Base-by-base conservation (phyloP, 805 yeast genomes). In the Metschnikowia hibisci region DNA sequence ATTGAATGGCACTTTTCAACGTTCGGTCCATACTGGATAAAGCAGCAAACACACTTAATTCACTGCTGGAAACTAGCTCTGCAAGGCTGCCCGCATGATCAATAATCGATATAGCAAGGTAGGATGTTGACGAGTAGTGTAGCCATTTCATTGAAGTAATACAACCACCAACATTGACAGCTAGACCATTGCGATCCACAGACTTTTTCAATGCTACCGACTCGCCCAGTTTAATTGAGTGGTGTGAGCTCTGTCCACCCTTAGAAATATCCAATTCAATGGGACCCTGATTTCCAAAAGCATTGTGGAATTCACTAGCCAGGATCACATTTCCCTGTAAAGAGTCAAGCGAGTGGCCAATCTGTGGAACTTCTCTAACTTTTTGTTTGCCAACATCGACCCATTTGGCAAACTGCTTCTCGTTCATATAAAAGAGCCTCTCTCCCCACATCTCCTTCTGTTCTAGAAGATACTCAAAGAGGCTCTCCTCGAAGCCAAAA, bases 91-190 rank as follows among this genome's bases (percentile, higher is more conserved):
- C 44, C 2, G 57, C 51, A 33, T 54, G 50, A 43, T 72, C 67
- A 1, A 81, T 64, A 0, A 78, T 56, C 0, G 81, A 61, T 1
- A 79, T 73, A 0, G 84, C 86, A 34, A 82, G 53, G 45, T 67
- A 71, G 28, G 60, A 41, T 43, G 48, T 58, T 1, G 44, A 22
- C 11, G 48, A 42, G 20, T 46, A 49, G 14, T 65, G 68, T 5
- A 70, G 51, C 87, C 87, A 82, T 8, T 74, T 72, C 44, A 75
- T 54, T 15, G 78, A 74, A 0, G 84, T 73, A 0, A 80, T 63
- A 7, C 71, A 58, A 0, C 78, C 77, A 0, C 85, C 84, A 0
- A 71, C 63, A 50, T 78, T 77, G 13, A 75, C 38, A 2, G 76
- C 61, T 8, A 66, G 53, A 0, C 77, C 76, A 13, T 55, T 60